Evolutionary conservation across 495 filamentous ascomycete species (phyloP), one percentile per base, ranked within the genome.

Genomic region (Penicillium diatomitis): DNA sequence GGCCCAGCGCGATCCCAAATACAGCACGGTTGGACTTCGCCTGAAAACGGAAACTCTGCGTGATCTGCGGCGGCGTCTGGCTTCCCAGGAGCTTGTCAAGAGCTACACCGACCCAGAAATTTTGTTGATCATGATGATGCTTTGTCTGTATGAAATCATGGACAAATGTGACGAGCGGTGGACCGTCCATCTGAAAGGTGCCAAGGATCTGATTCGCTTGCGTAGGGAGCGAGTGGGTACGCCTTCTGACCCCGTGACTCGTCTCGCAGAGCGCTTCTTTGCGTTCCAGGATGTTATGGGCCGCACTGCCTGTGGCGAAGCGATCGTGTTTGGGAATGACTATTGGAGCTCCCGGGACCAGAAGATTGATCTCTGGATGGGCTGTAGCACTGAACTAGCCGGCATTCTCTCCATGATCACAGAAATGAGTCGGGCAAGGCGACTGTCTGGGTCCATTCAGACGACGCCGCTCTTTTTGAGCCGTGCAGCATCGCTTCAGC

Each of bases 201-300:
- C 69, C 36, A 70, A 71, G 38, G 69, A 70, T 32, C 47, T 74
- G 12, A 74, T 74, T 39, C 63, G 64, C 30, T 52, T 67, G 3
- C 56, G 64, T 34, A 59, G 65, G 49, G 60, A 66, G 41, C 62
- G 61, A 37, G 44, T 55, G 8, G 40, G 32, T 20, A 27, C 51
- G 6, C 44, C 59, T n/a, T 30, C 48, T 6, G 57, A 70, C 32
- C 56, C 65, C 3, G 64, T 65, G 4, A 65, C 65, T 2, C 53
- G 53, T 0, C 72, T 74, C 46, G 64, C 66, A 0, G 70, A 74
- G 48, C 63, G 63, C 8, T 74, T 74, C 46, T 74, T 74, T 46
- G 70, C 70, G 9, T 74, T 74, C 40, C 70, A 74, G 43, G 70
- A 74, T 59, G 65, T 74, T 41, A 74, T 74, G 65, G 69, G 70